phyloP scores from a whole-genome alignment of 176 grass and related monocot genomes.

The Thalia dealbata region DNA sequence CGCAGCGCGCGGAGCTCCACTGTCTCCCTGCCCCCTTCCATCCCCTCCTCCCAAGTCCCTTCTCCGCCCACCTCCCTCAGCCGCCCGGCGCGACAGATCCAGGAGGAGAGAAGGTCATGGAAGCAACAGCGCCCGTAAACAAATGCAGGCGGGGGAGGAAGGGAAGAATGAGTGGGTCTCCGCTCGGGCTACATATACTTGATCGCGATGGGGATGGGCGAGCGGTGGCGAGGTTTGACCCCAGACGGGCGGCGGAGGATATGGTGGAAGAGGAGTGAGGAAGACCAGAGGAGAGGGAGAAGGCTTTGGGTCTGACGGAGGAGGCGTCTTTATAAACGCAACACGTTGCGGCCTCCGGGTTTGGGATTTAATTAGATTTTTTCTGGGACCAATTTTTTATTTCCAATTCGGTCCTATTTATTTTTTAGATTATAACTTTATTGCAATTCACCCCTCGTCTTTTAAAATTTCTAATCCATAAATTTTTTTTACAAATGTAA shows the following conservation, averaged over 20 bases:
- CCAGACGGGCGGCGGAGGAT: background rate
- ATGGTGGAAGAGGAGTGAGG: background rate
- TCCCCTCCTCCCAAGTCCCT: conserved; percentile 10
- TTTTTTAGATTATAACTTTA: too few relatives aligned
- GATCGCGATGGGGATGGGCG: background rate
- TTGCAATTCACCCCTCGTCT: too few relatives aligned
- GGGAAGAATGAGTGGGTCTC: background rate
- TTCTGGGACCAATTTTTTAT: too few relatives aligned
- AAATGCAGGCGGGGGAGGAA: background rate
- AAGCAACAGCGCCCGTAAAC: conserved; percentile 3
- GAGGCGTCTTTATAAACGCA: background rate
- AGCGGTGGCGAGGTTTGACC: background rate
- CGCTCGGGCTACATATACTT: background rate
- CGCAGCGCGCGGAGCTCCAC: conserved; percentile 42
- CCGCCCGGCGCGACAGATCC: background rate
- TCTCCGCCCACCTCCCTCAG: background rate
- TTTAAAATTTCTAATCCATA: too few relatives aligned
- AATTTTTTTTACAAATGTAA: too few relatives aligned
- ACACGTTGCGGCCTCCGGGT: background rate
- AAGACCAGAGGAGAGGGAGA: background rate
- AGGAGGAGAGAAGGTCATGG: background rate
- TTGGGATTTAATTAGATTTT: background rate
- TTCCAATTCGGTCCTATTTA: too few relatives aligned
- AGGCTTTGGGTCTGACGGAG: background rate
- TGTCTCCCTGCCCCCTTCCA: conserved; percentile 1